phyloP scores from a whole-genome alignment of 1,284 basidiomycete genomes.

The Volvariella volvacea region DNA sequence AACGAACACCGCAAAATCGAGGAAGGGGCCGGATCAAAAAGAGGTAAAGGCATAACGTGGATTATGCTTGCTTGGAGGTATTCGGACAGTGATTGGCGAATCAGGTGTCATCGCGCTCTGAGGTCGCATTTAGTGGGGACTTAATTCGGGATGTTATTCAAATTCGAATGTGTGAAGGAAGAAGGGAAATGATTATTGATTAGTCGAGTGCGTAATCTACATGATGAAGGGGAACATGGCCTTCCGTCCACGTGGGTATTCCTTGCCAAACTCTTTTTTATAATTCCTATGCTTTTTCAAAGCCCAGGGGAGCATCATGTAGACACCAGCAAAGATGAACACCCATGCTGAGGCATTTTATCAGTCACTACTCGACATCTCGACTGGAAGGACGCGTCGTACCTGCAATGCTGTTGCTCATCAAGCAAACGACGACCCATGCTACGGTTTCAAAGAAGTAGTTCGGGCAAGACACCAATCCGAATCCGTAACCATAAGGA shows the following conservation, averaged over 20 bases:
- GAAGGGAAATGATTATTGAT: background rate
- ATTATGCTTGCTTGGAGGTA: no score
- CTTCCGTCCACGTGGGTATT: slow-evolving; percentile 73
- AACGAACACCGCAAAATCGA: no score
- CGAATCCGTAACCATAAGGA: slow-evolving; percentile 85
- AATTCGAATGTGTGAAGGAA: no score
- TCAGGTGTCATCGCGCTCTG: no score
- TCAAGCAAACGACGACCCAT: slow-evolving; percentile 69
- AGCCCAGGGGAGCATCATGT: slow-evolving; percentile 87
- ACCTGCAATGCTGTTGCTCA: slow-evolving; percentile 82
- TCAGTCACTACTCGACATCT: slow-evolving; percentile 2
- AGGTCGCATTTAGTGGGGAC: no score
- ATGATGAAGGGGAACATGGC: slow-evolving; percentile 75
- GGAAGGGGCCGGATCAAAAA: no score
- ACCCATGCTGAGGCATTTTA: slow-evolving; percentile 44
- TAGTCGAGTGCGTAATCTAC: slow-evolving; percentile 12
- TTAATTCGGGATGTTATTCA: no score
- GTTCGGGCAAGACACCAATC: slow-evolving; percentile 84
- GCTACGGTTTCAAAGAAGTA: slow-evolving; percentile 89
- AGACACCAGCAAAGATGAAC: slow-evolving; percentile 65
- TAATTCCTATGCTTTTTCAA: slow-evolving; percentile 88
- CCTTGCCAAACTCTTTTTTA: slow-evolving; percentile 88
- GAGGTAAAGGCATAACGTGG: no score
- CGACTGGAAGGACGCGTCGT: no score
- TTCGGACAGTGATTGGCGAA: no score